These are phyloP conservation scores for Yamadazyma diospyri DNA, from an alignment of 1,139 yeast species.

Conservation along the genomic window DNA sequence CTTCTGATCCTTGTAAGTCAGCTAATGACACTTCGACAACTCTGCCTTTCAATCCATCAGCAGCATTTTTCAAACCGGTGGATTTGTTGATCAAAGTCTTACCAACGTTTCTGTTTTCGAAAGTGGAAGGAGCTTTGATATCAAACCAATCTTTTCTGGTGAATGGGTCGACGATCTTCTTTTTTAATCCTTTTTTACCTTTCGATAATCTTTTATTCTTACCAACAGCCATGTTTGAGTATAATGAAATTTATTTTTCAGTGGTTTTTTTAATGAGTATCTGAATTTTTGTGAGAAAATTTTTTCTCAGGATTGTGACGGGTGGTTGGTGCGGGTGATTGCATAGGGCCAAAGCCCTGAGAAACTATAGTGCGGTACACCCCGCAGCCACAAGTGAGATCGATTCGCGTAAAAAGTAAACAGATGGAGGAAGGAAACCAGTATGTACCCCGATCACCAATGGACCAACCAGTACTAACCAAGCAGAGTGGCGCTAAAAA, in stretches of 20 bases:
- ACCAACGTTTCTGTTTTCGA: constrained; percentile 51
- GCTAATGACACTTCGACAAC: constrained; percentile 49
- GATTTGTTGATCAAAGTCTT: constrained; percentile 51
- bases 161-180: constrained; percentile 52
- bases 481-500: constrained; percentile 70
- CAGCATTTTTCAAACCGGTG: constrained; percentile 51
- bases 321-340: too few species aligned
- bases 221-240: constrained; percentile 46
- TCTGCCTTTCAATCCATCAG: constrained; percentile 53
- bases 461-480: constrained; percentile 8
- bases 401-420: constrained; percentile 8
- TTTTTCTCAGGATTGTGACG: constrained; percentile 1
- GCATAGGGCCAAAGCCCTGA: too few species aligned
- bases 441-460: constrained; percentile 22
- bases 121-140: constrained; percentile 51
- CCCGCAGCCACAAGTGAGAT: too few species aligned
- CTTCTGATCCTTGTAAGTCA: constrained; percentile 52
- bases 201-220: constrained; percentile 53
- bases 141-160: constrained; percentile 53
- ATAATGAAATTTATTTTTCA: background rate
- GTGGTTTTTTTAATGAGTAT: constrained; percentile 1
- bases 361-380: constrained; percentile 1
- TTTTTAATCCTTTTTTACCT: constrained; percentile 52
- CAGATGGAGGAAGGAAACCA: constrained; percentile 24
- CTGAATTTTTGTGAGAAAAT: too few species aligned